A percentile compares a stretch with the other conserved stretches of the same genome.
These are phyloP conservation scores for Colletotrichum echinochloae DNA, from an alignment of 2,329 filamentous ascomycete species.

Conservation along the genomic window DNA sequence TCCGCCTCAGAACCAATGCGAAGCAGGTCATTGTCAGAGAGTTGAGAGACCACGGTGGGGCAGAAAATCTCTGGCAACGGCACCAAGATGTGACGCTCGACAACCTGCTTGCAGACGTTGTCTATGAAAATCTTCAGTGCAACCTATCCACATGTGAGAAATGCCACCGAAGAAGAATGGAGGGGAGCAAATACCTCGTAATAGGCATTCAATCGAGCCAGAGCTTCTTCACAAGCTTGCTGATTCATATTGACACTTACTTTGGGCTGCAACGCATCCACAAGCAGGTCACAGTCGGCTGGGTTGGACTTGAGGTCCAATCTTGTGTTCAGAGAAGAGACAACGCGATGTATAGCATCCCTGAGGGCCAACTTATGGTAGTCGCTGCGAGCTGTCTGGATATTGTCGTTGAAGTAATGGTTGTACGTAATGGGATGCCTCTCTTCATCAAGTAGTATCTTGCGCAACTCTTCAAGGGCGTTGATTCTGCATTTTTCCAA, in stretches of 20 bases:
- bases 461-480: slow-evolving; percentile 12
- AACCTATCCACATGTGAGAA: not conserved
- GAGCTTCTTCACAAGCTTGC: slow-evolving; percentile 42
- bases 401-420: slow-evolving; percentile 55
- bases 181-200: slow-evolving; percentile 41
- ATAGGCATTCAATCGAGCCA: slow-evolving; percentile 42
- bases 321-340: not conserved
- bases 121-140: slow-evolving; percentile 44
- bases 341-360: not conserved
- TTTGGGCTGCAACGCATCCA: not conserved
- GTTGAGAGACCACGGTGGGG: not conserved
- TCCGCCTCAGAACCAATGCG: slow-evolving; percentile 29
- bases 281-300: not conserved
- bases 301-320: not conserved
- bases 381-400: slow-evolving; percentile 48
- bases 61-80: slow-evolving; percentile 30
- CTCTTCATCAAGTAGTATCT: slow-evolving; percentile 16
- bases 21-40: slow-evolving; percentile 26
- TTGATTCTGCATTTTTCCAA: not conserved
- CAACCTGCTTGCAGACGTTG: slow-evolving; percentile 43
- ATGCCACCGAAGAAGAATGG: not conserved
- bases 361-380: not conserved
- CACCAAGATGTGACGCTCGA: slow-evolving; percentile 42
- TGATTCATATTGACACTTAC: slow-evolving; percentile 38
- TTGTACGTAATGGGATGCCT: slow-evolving; percentile 68